Base-by-base conservation (phyloP, 352 stramenopile species). In the Phytophthora colocasiae region DNA sequence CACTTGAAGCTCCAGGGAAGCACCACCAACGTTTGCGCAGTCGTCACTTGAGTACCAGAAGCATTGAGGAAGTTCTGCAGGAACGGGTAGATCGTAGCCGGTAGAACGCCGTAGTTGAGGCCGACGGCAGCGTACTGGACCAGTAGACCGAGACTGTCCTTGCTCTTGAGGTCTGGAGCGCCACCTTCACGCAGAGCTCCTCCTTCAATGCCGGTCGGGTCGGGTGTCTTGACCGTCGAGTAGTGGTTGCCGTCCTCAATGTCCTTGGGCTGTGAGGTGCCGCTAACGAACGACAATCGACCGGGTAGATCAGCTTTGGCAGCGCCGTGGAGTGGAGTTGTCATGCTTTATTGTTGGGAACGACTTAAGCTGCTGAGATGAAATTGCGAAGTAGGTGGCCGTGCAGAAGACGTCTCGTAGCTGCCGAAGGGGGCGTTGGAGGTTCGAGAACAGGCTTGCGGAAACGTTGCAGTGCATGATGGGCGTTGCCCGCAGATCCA, bases 1-100 rank as follows among this genome's bases (percentile, higher is more conserved):
- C 40, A 50, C 59, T 73, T 73, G 66, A 73, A 73, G 19, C 51
- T 56, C 73, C 73, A 93, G 75, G 22, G 79, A 3, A 93, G 62
- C 49, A 75, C 71, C 6, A 92, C 64, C 17, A 90, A 17, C 41
- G 58, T 65, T 9, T 26, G 40, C 1, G 63, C 64, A 8, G 67
- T 59, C 6, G 58, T 57, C 4, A 66, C 45, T 38, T 64, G 47
- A 2, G 64, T 47, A n/a, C 70, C 70, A 22, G 63, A 51, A 11
- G 49, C 46, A 34, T 78, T 78, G 27, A 77, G 22, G 38, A 70
- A 77, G 22, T 70, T 52, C 50, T 77, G 63, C 10, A 77, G 29
- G 57, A 77, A 69, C 27, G 69, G 69, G 58, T 77, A 77, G 40
- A 77, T 66, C 11, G 66, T 75, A 11, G 44, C 66, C 0, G 70